phyloP scores from a whole-genome alignment of 2,329 filamentous ascomycete species.

The Paecilomyces variotii region DNA sequence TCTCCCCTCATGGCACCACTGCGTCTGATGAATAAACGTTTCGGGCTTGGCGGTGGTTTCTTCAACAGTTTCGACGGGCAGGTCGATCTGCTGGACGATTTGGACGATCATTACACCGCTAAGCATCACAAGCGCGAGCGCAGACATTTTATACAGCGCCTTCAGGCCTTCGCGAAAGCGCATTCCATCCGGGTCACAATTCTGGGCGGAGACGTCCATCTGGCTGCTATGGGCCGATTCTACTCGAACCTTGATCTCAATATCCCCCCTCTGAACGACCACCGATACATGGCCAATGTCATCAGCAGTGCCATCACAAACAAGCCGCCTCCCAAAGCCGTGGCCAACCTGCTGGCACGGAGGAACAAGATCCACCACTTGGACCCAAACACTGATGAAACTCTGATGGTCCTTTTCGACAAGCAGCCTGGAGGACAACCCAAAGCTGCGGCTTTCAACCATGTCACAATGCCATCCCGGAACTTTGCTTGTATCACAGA shows the following conservation, averaged over 20 bases:
- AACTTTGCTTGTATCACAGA: conserved; percentile 59
- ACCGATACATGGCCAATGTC: conserved; percentile 57
- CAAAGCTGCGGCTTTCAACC: conserved; percentile 66
- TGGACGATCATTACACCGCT: conserved; percentile 75
- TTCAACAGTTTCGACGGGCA: conserved; percentile 91
- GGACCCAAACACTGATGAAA: conserved; percentile 56
- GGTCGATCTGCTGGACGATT: conserved; percentile 56
- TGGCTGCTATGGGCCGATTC: conserved; percentile 57
- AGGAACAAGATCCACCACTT: conserved; percentile 60
- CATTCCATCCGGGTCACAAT: conserved; percentile 54
- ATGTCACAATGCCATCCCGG: conserved; percentile 71
- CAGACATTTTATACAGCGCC: conserved; percentile 57
- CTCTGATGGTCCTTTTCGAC: conserved; percentile 55
- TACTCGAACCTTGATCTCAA: conserved; percentile 53
- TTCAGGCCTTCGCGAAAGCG: conserved; percentile 52
- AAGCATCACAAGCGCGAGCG: conserved; percentile 87
- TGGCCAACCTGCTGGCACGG: conserved; percentile 56
- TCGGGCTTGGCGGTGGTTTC: conserved; percentile 73
- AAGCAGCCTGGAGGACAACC: conserved; percentile 48
- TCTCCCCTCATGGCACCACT: conserved; percentile 83
- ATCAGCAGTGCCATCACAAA: conserved; percentile 60
- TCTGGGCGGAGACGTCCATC: conserved; percentile 56
- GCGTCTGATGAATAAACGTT: conserved; percentile 81
- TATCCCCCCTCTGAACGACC: conserved; percentile 51
- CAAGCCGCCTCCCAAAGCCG: conserved; percentile 57